phyloP scores from a whole-genome alignment of 345 rosid genomes.

The Citrus maxima region DNA sequence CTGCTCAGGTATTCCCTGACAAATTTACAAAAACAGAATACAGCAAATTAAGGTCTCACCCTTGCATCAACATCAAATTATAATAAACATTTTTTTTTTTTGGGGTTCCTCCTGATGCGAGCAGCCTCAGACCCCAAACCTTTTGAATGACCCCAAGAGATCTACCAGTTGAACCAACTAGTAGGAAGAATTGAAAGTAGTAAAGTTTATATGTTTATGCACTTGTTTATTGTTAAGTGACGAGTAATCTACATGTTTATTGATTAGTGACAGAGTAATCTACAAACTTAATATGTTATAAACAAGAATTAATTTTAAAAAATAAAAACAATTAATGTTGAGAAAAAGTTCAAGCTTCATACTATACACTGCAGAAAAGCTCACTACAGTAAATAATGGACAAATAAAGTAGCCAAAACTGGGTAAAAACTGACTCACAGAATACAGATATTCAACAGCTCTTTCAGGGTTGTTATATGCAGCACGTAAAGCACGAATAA shows the following conservation, averaged over 20 bases:
- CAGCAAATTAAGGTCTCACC: not conserved
- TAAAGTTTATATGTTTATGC: not conserved
- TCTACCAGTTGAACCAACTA: not conserved
- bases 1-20: conserved; percentile 65
- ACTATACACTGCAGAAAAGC: not conserved
- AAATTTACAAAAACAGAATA: not conserved
- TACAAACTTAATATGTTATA: not conserved
- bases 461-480: conserved; percentile 68
- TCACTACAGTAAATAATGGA: not conserved
- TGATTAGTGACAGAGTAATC: not conserved
- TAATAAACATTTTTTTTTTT: not conserved
- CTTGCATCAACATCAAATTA: not conserved
- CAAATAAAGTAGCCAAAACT: not conserved
- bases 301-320: not conserved
- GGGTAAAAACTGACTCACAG: conserved; percentile 35
- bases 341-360: not conserved
- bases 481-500: conserved; percentile 58
- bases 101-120: not conserved
- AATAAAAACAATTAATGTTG: not conserved
- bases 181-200: not conserved
- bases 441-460: conserved; percentile 61
- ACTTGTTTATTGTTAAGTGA: not conserved
- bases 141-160: not conserved
- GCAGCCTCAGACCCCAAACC: not conserved
- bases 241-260: not conserved